Evolutionary conservation across 2,329 filamentous ascomycete genomes (phyloP).

Genomic region (Xylaria sp.): DNA sequence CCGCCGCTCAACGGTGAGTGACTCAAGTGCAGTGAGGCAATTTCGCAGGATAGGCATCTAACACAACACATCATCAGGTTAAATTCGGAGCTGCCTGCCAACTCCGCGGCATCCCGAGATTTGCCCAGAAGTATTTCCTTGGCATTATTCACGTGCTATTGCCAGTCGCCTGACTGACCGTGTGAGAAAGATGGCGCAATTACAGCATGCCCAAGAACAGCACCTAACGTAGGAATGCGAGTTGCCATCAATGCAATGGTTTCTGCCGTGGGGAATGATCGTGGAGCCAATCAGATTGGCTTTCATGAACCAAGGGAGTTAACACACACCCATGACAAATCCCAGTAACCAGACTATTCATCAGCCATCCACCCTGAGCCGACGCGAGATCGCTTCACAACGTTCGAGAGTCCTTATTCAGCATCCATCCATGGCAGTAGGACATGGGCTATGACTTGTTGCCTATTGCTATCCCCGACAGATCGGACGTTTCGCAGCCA

Average conservation of each 20-base stretch:
- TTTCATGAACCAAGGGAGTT: slow-evolving; percentile 1
- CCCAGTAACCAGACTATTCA: slow-evolving; percentile 17
- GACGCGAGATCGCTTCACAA: slow-evolving; percentile 23
- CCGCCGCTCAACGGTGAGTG: slow-evolving; percentile 34
- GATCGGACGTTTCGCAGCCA: slow-evolving; percentile 15
- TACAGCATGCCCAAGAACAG: slow-evolving; percentile 5
- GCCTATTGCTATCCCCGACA: slow-evolving; percentile 1
- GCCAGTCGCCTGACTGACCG: slow-evolving; percentile 16
- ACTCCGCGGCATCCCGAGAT: slow-evolving; percentile 36
- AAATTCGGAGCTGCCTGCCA: slow-evolving; percentile 19
- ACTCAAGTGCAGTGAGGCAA: slow-evolving; percentile 26
- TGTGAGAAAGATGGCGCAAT: slow-evolving; percentile 11
- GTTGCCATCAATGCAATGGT: slow-evolving; percentile 20
- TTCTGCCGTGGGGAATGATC: background rate
- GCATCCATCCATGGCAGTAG: slow-evolving; percentile 13
- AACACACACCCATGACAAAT: slow-evolving; percentile 26
- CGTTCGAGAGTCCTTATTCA: slow-evolving; percentile 26
- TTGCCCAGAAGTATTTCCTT: slow-evolving; percentile 22
- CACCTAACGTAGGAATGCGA: slow-evolving; percentile 9
- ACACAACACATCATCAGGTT: slow-evolving; percentile 30
- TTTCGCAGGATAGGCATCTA: slow-evolving; percentile 26
- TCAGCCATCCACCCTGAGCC: slow-evolving; percentile 6
- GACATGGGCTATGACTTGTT: slow-evolving; percentile 14
- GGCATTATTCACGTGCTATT: slow-evolving; percentile 37
- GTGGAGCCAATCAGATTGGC: slow-evolving; percentile 26